Base-by-base conservation (phyloP, 2,329 filamentous ascomycete species). In the Thielaviopsis euricoi region DNA sequence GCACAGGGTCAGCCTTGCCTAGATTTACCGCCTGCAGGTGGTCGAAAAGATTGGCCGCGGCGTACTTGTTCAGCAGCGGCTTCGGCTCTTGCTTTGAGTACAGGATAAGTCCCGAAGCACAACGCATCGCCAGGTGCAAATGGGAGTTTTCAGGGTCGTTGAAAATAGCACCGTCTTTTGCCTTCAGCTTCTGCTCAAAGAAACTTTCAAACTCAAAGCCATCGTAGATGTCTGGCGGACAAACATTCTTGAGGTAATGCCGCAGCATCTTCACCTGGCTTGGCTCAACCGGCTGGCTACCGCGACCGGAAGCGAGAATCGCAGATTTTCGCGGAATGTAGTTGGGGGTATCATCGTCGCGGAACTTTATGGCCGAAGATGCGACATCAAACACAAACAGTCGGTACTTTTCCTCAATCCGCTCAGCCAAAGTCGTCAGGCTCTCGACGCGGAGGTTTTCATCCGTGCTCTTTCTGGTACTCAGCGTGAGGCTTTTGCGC, bases 141-240 rank as follows among this genome's bases (percentile, higher is more conserved):
- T 69, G 59, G 1, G 64, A 64, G 43, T 70, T 70, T 9, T 69
- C 66, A 0, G 63, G 62, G 33, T 71, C 69, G 13, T 66, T 57
- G 51, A 63, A 65, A 46, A 70, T 69, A 58, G 52, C 64, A 3
- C 22, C 66, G 25, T 67, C 64, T 55, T 67, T 67, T 2, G 64
- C 62, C 22, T 61, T 64, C 6, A 67, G 29, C 56, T 68, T 70
- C 10, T 59, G 53, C 1, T 66, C 58, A 53, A 71, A 68, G 52
- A 70, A 71, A 0, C 65, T 58, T 2, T 70, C 66, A 43, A 71
- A 70, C 0, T 65, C 67, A 26, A 70, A 68, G 6, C 66, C 65
- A 4, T 61, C 43, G 37, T 68, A 70, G 6, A 71, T 63, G 0
- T 68, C 65, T 0, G 59, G 56, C 0, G 69, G 68, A 25, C 68